Conservation (phyloP, 2,329 filamentous ascomycete species). For the Neopestalotiopsis rosae region DNA sequence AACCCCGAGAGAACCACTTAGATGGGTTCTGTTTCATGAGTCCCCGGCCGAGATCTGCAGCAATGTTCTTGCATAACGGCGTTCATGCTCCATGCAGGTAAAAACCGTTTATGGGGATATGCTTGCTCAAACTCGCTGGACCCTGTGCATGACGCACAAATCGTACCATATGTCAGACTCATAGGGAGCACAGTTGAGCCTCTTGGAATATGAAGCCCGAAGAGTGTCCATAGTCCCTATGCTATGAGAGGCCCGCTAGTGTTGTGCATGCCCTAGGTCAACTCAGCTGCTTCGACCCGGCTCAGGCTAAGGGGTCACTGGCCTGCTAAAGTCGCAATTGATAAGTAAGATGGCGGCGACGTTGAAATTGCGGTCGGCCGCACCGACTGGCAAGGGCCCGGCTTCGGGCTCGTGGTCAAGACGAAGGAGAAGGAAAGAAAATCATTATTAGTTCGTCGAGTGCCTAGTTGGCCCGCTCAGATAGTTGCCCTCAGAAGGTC, state of each 20-base stretch:
- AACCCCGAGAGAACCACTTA: background rate
- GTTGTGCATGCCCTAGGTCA: background rate
- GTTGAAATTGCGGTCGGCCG: background rate
- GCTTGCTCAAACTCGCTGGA: background rate
- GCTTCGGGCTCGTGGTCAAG: background rate
- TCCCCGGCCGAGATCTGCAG: background rate
- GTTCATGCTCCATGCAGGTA: slow-evolving; percentile 3
- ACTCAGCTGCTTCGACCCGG: background rate
- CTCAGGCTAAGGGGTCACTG: background rate
- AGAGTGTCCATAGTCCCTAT: no score
- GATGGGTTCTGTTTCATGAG: slow-evolving; percentile 1
- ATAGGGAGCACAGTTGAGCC: background rate
- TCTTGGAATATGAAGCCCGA: background rate
- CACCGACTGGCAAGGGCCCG: background rate
- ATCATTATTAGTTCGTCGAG: background rate
- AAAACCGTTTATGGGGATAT: background rate
- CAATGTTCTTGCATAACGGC: background rate
- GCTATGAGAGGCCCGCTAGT: background rate
- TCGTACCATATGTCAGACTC: background rate
- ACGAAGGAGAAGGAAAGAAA: background rate
- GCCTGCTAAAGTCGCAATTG: background rate
- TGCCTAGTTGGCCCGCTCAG: background rate
- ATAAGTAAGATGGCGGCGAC: background rate
- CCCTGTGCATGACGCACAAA: background rate
- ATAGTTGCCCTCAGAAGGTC: background rate